Evolutionary conservation across 2,329 filamentous ascomycete genomes (phyloP).

Genomic region (Neopestalotiopsis rosae): DNA sequence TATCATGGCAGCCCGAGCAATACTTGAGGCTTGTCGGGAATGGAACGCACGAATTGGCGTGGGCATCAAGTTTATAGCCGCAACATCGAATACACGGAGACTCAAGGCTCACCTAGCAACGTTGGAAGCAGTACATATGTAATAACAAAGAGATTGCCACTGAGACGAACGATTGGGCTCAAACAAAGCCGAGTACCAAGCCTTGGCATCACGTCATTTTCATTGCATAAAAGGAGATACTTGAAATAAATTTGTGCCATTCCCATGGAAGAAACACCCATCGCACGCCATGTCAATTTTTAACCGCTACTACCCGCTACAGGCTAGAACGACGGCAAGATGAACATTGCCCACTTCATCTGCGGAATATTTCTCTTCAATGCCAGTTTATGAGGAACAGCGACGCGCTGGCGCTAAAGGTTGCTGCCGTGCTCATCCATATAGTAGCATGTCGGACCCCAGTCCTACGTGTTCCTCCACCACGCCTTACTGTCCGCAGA

Average conservation of each 20-base stretch:
- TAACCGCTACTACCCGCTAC: not conserved
- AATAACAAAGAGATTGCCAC: not conserved
- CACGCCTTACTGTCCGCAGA: not conserved
- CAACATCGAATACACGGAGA: no score
- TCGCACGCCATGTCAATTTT: not conserved
- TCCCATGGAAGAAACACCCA: not conserved
- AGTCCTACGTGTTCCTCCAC: not conserved
- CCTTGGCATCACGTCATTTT: not conserved
- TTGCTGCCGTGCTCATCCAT: not conserved
- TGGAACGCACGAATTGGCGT: no score
- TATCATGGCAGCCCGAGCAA: not conserved
- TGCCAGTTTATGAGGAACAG: not conserved
- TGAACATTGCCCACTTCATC: not conserved
- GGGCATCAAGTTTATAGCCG: no score
- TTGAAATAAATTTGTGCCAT: not conserved
- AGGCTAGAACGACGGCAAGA: not conserved
- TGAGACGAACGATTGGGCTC: not conserved
- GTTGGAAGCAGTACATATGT: not conserved
- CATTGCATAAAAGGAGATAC: not conserved
- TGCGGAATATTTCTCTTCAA: not conserved
- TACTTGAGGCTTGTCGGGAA: no score
- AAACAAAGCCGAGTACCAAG: not conserved
- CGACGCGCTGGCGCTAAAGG: slow-evolving; percentile 5
- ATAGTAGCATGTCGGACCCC: not conserved
- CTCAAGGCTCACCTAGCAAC: no score